A percentile compares a stretch with the other conserved stretches of the same genome.
phyloP scores from a whole-genome alignment of 2,329 filamentous ascomycete species.

The Neofusicoccum parvum region DNA sequence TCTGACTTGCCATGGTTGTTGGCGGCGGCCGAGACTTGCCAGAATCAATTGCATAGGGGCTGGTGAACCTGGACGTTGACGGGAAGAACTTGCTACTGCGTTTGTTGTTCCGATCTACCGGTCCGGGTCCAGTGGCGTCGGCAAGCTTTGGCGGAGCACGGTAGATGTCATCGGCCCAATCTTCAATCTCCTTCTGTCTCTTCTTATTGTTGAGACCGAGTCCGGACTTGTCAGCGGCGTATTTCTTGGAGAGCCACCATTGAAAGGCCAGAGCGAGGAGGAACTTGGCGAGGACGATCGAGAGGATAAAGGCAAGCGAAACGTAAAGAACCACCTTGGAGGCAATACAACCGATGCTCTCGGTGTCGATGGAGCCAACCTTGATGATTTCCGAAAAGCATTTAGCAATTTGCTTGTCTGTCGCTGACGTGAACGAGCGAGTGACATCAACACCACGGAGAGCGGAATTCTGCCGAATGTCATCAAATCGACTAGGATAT shows the following conservation, averaged over 20 bases:
- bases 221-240: conserved; percentile 82
- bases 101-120: conserved; percentile 71
- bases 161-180: conserved; percentile 98
- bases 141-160: conserved; percentile 80
- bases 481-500: conserved; percentile 75
- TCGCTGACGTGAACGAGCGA: conserved; percentile 75
- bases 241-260: conserved; percentile 90
- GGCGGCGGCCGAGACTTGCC: conserved; percentile 57
- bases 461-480: conserved; percentile 70
- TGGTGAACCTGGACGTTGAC: conserved; percentile 91
- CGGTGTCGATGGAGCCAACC: conserved; percentile 92
- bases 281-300: conserved; percentile 85
- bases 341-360: conserved; percentile 95
- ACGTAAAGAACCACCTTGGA: conserved; percentile 96
- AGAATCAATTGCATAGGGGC: conserved; percentile 77
- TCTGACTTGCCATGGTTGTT: conserved; percentile 95
- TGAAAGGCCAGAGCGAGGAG: conserved; percentile 88
- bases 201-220: conserved; percentile 78
- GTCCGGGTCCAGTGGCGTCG: conserved; percentile 62
- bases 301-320: conserved; percentile 86
- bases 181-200: conserved; percentile 90
- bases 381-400: conserved; percentile 94
- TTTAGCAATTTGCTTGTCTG: conserved; percentile 79
- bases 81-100: conserved; percentile 83
- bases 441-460: conserved; percentile 88